Conservation (phyloP, 2,329 filamentous ascomycete species). For the Penicillium paneum region DNA sequence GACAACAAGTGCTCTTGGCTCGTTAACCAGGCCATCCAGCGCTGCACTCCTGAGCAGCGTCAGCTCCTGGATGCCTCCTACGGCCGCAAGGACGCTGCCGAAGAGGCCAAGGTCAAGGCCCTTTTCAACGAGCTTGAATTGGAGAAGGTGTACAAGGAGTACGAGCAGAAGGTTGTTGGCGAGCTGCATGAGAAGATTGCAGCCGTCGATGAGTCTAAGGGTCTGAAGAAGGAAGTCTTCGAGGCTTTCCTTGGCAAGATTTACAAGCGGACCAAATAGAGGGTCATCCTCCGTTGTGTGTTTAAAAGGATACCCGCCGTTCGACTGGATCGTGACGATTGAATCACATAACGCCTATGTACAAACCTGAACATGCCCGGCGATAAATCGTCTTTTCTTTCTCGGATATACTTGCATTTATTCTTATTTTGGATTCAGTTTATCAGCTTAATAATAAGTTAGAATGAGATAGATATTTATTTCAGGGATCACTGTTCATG, state of each 20-base stretch:
- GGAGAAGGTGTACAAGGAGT: slow-evolving; percentile 77
- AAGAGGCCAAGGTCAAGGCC: slow-evolving; percentile 83
- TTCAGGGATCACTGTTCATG: background rate
- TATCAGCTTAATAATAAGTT: background rate
- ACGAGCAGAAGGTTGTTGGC: slow-evolving; percentile 81
- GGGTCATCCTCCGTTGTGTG: slow-evolving; percentile 1
- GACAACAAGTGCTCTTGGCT: slow-evolving; percentile 99
- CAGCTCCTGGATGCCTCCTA: slow-evolving; percentile 88
- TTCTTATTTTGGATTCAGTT: background rate
- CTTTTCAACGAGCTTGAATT: slow-evolving; percentile 83
- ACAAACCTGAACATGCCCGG: background rate
- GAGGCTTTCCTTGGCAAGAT: slow-evolving; percentile 92
- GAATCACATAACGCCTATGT: background rate
- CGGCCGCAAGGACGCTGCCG: slow-evolving; percentile 79
- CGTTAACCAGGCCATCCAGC: slow-evolving; percentile 85
- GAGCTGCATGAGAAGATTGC: slow-evolving; percentile 74
- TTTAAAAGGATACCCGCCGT: slow-evolving; percentile 14
- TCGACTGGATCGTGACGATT: slow-evolving; percentile 6
- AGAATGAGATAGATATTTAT: background rate
- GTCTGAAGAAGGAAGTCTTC: slow-evolving; percentile 86
- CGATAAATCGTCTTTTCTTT: background rate
- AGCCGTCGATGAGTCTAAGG: slow-evolving; percentile 77
- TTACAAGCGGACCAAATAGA: slow-evolving; percentile 94
- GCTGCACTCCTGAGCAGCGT: slow-evolving; percentile 79
- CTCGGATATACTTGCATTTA: background rate